Evolutionary conservation across 2,329 filamentous ascomycete genomes (phyloP), one percentile per base, ranked within the genome.

Genomic region (Cyphellophora europaea): DNA sequence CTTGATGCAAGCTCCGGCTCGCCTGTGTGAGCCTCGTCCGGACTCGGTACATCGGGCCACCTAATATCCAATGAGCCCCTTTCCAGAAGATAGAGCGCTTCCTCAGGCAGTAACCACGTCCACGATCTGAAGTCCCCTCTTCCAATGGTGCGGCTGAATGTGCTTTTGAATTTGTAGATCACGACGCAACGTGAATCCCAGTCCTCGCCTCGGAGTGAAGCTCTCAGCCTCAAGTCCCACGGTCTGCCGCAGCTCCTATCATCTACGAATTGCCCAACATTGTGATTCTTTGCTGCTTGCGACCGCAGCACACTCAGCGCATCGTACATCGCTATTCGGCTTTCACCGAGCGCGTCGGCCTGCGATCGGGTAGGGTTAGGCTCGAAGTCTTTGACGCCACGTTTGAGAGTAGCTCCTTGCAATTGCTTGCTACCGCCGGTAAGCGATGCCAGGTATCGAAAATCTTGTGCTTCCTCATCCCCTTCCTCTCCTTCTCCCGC

Each of bases 351-450:
- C 6, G 80, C 74, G 37, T 73, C 71, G 45, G 80, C 77, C 59
- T 98, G 91, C 19, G 83, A 76, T 19, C 75, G 73, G 2, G 91
- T 96, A 31, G 84, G 83, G 60, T 96, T 87, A 17, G 83, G 79
- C 62, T 96, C 91, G 57, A 95, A 98, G 63, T 98, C 91, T 59
- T 98, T 98, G 57, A 93, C 87, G 41, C 91, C 91, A 44, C 87
- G 85, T 47, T 89, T 87, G 21, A 93, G 86, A 8, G 88, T 72
- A 49, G 77, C 32, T 75, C 33, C 67, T 42, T 45, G 27, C 51
- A 54, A 42, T 33, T 21, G 8, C 35, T 11, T 8, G 16, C 8
- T 33, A 47, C 30, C 36, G 38, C 27, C 21, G n/a, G 21, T n/a
- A 8, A 25, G n/a, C 21, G 21, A 25, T 25, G 21, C 21, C 27